Base-by-base conservation (phyloP, 2,329 filamentous ascomycete genomes). In the Stemphylium lycopersici region DNA sequence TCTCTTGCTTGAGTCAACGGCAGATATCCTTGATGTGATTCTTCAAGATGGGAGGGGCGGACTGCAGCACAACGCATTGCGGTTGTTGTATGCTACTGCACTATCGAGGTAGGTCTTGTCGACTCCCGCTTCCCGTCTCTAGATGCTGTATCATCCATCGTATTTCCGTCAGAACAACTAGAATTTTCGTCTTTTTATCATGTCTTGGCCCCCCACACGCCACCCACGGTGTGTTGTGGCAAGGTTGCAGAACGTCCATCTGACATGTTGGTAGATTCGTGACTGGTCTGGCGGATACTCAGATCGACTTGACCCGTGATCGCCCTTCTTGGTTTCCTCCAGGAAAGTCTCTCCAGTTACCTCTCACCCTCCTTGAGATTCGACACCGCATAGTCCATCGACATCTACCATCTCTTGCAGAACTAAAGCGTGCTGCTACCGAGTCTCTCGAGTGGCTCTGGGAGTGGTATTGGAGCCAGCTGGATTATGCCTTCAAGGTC, bases 331-430 rank as follows among this genome's bases (percentile, higher is more conserved):
- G 62, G 64, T 66, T 66, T 36, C 62, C 61, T 2, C 56, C 64
- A 2, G 60, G 61, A 11, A 63, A 65, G 55, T 38, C 59, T 2
- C 62, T 67, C 26, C 58, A 67, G 45, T 58, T 65, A 11, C 71
- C 68, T 89, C 20, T 89, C 88, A 55, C 87, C 84, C 96, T 96
- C 74, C 91, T 97, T 48, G 92, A 96, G 79, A 80, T 96, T 54
- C 85, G 93, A 40, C 93, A 97, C 73, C 90, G 96, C 77, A 90
- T 90, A 38, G 96, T 92, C 36, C 93, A 98, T 73, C 90, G 96
- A 74, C 90, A 92, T 70, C 79, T 96, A 52, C 93, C 93, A 0
- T 87, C 88, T 1, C 79, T 96, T 48, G 81, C 84, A 10, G 87
- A 91, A 59, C 79, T 97, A 58, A 84, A 91, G 47, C 82, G 82